Evolutionary conservation across 2,329 filamentous ascomycete genomes (phyloP).

Genomic region (Apiospora sp.): DNA sequence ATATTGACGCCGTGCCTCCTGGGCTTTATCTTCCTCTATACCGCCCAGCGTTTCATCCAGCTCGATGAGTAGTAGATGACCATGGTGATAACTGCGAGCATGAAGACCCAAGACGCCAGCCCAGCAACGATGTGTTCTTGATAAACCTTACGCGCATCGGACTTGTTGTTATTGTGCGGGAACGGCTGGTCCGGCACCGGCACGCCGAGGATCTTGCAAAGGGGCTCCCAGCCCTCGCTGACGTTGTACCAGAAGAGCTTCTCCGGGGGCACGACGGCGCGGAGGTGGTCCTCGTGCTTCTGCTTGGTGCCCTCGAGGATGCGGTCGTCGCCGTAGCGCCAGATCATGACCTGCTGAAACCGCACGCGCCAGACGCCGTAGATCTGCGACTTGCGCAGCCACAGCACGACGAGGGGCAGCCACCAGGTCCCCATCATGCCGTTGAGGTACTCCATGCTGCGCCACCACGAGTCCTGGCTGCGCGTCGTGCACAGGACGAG

Average conservation of each 20-base stretch:
- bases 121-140: slow-evolving; percentile 39
- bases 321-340: slow-evolving; percentile 41
- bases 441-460: slow-evolving; percentile 44
- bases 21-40: background rate
- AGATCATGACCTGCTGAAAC: slow-evolving; percentile 63
- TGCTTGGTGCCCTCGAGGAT: slow-evolving; percentile 41
- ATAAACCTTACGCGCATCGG: slow-evolving; percentile 38
- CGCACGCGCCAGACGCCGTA: slow-evolving; percentile 42
- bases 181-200: slow-evolving; percentile 45
- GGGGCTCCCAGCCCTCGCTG: slow-evolving; percentile 47
- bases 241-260: slow-evolving; percentile 47
- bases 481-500: slow-evolving; percentile 55
- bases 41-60: slow-evolving; percentile 18
- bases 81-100: slow-evolving; percentile 35
- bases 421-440: slow-evolving; percentile 45
- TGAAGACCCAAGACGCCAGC: slow-evolving; percentile 39
- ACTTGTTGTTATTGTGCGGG: slow-evolving; percentile 46
- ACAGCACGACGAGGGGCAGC: slow-evolving; percentile 43
- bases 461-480: slow-evolving; percentile 48
- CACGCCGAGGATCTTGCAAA: slow-evolving; percentile 47
- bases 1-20: background rate
- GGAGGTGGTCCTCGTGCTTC: slow-evolving; percentile 42
- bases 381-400: slow-evolving; percentile 42
- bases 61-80: slow-evolving; percentile 28
- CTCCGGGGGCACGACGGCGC: slow-evolving; percentile 43